Conservation (phyloP, 2,329 filamentous ascomycete genomes). For the Sarocladium kiliense region DNA sequence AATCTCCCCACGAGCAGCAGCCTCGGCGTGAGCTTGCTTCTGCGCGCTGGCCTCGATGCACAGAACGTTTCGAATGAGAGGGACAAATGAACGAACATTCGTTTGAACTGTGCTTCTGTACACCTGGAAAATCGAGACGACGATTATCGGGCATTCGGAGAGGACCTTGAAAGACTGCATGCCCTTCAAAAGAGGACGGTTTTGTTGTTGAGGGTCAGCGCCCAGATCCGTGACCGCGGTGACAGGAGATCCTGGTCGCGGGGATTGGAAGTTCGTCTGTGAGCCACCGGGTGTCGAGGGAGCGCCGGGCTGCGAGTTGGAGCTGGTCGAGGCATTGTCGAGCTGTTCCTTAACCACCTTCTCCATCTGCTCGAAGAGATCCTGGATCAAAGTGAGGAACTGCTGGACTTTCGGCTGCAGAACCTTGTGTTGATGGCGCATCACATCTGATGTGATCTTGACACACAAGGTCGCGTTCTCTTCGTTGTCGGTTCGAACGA, state of each 20-base stretch:
- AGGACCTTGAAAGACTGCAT: slow-evolving; percentile 99
- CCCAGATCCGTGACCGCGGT: slow-evolving; percentile 77
- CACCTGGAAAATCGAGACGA: slow-evolving; percentile 95
- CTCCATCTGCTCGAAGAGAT: slow-evolving; percentile 94
- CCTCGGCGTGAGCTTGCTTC: slow-evolving; percentile 84
- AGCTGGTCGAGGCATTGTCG: slow-evolving; percentile 54
- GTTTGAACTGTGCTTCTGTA: slow-evolving; percentile 73
- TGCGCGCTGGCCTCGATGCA: slow-evolving; percentile 88
- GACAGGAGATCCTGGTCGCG: slow-evolving; percentile 83
- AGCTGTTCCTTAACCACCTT: slow-evolving; percentile 93
- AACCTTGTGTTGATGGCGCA: slow-evolving; percentile 84
- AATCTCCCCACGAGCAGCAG: slow-evolving; percentile 69
- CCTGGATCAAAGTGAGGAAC: slow-evolving; percentile 87
- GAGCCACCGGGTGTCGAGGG: slow-evolving; percentile 64
- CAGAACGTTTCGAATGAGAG: slow-evolving; percentile 86
- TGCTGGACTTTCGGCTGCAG: slow-evolving; percentile 75
- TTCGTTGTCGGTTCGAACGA: slow-evolving; percentile 91
- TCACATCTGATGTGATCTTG: slow-evolving; percentile 96
- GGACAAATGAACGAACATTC: slow-evolving; percentile 90
- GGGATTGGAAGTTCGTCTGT: slow-evolving; percentile 75
- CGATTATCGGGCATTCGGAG: slow-evolving; percentile 96
- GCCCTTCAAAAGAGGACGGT: slow-evolving; percentile 75
- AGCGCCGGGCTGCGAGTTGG: slow-evolving; percentile 46
- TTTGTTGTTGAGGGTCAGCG: slow-evolving; percentile 75
- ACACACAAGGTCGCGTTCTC: slow-evolving; percentile 98